Evolutionary conservation across 768 basidiomycete genomes (phyloP), one percentile per base, ranked within the genome.

Genomic region (Russula foetens): DNA sequence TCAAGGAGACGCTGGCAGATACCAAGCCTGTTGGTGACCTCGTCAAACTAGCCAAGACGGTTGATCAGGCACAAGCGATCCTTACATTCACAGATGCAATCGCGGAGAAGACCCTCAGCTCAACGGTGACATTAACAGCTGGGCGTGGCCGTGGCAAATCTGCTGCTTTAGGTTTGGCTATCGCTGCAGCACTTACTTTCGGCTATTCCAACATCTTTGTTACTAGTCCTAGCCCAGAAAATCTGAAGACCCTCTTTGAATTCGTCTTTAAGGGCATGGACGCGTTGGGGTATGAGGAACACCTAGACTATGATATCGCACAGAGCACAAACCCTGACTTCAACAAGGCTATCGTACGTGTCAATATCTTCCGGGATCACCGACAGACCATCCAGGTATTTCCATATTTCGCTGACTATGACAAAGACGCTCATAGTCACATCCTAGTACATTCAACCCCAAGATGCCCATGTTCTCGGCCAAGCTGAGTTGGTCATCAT

Each of bases 171-270:
- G 97, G 97, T 39, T 75, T 99, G 50, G 91, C 94, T 1, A 91
- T 98, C 61, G 90, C 96, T 1, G 88, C 92, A 14, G 95, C 97
- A 1, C 77, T 98, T 23, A 88, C 86, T 1, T 90, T 97, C 68
- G 94, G 93, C 26, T 98, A 98, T 71, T 89, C 90, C 53, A 99
- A 99, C 72, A 92, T 98, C 59, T 99, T 98, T 70, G 92, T 99
- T 54, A 99, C 97, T 11, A 93, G 90, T 71, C 97, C 97, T 0
- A 92, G 88, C 68, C 97, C 97, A 2, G 96, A 98, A 74, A 99
- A 99, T 73, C 76, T 99, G 75, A 95, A 90, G 76, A 98, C 96
- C 0, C 71, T 98, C n/a, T 99, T 98, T 69, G 93, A 98, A 60
- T 98, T 99, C 71, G 81, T 98, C 28, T 97, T 97, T 80, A 96